These are phyloP conservation scores for Penicillium argentinense DNA, from an alignment of 495 filamentous ascomycete species.

Conservation along the genomic window DNA sequence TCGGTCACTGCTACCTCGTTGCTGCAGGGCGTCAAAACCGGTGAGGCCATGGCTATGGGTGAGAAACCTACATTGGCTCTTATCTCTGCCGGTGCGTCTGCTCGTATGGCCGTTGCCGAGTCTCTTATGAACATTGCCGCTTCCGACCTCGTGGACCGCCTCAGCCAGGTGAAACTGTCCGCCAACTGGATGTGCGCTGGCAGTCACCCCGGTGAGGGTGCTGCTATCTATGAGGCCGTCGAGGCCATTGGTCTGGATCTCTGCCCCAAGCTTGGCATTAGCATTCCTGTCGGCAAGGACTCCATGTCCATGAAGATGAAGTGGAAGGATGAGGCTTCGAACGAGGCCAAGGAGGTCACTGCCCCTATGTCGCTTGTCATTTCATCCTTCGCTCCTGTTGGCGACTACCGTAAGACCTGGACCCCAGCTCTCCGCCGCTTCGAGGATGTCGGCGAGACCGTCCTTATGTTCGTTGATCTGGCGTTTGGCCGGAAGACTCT, in stretches of 20 bases:
- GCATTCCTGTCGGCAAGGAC: conserved; percentile 95
- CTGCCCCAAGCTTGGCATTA: conserved; percentile 78
- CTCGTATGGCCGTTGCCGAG: conserved; percentile 95
- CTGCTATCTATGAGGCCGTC: conserved; percentile 91
- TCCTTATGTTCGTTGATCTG: conserved; percentile 89
- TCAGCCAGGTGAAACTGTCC: conserved; percentile 79
- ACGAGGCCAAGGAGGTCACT: conserved; percentile 77
- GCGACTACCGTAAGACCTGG: conserved; percentile 82
- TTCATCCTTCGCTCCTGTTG: conserved; percentile 83
- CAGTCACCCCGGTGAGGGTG: conserved; percentile 90
- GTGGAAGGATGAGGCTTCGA: conserved; percentile 75
- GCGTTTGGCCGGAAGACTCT: conserved; percentile 73
- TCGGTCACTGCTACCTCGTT: conserved; percentile 87
- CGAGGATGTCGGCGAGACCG: conserved; percentile 86
- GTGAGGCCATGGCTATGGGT: conserved; percentile 96
- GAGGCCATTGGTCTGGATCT: conserved; percentile 91
- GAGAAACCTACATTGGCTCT: conserved; percentile 89
- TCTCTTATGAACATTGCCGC: conserved; percentile 89
- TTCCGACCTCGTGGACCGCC: conserved; percentile 73
- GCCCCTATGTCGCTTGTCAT: conserved; percentile 88
- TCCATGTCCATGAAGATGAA: conserved; percentile 99
- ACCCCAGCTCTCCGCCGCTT: conserved; percentile 80
- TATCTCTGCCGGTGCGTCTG: conserved; percentile 89
- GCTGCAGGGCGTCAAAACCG: conserved; percentile 67
- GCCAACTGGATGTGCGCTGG: conserved; percentile 99